phyloP scores from a whole-genome alignment of 495 filamentous ascomycete species.

The Penicillium lagena region DNA sequence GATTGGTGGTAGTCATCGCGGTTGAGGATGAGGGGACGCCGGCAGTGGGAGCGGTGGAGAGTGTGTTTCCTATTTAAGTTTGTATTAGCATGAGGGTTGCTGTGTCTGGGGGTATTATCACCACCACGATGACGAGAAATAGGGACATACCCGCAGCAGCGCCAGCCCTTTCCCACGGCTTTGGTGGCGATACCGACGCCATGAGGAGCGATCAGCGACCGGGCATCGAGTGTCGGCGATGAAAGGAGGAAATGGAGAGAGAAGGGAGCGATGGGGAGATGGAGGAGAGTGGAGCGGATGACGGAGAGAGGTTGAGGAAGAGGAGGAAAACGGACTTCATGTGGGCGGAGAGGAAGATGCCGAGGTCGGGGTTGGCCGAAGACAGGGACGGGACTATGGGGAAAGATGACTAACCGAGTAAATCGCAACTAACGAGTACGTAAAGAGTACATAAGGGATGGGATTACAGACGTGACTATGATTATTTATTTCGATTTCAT shows the following conservation, averaged over 20 bases:
- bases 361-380: conserved; percentile 23
- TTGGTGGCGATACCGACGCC: conserved; percentile 75
- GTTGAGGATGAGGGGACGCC: conserved; percentile 32
- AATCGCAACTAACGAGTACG: too few relatives aligned
- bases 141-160: conserved; percentile 47
- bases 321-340: conserved; percentile 15
- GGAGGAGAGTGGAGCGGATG: too few relatives aligned
- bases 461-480: too few relatives aligned
- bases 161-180: conserved; percentile 88
- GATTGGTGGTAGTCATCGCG: conserved; percentile 30
- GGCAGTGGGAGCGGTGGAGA: conserved; percentile 26
- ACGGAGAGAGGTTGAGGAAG: conserved; percentile 7
- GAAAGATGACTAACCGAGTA: background rate
- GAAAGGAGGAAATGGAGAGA: conserved; percentile 3
- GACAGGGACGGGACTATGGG: background rate
- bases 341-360: conserved; percentile 25
- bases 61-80: conserved; percentile 24
- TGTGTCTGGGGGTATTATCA: too few relatives aligned
- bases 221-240: conserved; percentile 21
- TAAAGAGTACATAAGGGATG: too few relatives aligned
- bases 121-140: background rate
- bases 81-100: too few relatives aligned
- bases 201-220: conserved; percentile 25
- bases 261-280: conserved; percentile 10
- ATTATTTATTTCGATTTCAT: too few relatives aligned